Evolutionary conservation across 148 eudicot species (phyloP), one percentile per base, ranked within the genome.

Genomic region (Limonium bicolor): DNA sequence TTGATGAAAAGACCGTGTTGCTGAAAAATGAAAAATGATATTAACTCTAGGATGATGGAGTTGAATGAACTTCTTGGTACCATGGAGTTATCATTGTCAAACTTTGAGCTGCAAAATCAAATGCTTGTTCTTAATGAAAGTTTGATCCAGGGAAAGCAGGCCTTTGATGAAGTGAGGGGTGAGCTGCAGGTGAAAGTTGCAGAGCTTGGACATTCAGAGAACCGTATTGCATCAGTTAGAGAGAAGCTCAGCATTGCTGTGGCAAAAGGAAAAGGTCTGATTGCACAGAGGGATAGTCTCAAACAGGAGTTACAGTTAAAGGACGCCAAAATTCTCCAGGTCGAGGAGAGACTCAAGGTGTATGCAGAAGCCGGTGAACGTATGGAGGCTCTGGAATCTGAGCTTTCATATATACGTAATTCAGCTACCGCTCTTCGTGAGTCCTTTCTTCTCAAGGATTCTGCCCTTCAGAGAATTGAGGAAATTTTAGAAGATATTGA

Each of bases 301-400:
- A 85, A 81, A 61, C 78, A 85, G 63, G 95, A 92, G 64, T 55
- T 71, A 41, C 78, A 63, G 60, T 51, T 65, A 52, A 85, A 78
- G 68, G 86, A 85, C 50, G 59, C 82, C 24, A 85, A 73, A 68
- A 59, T 85, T 63, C 68, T 61, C 55, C 95, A 85, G 50, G 67
- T 78, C 19, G 95, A 85, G 63, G 66, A 73, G 64, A 85, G 76
- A 67, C 59, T 85, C n/a, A 81, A 81, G 72, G 53, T 63, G 41
- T 85, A 92, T 68, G 78, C 77, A 13, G 99, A 92, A 69, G 94
- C 94, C 4, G 99, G 94, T 58, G 99, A 90, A 57, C 88, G 99
- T 53, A 68, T 85, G 95, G 99, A 92, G 71, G 95, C 95, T 62
- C 60, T 92, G 52, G 95, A 92, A 69, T 85, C 99, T 44, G 99